Evolutionary conservation across 352 stramenopile species (phyloP).

Genomic region (Elongisporangium prolatum): DNA sequence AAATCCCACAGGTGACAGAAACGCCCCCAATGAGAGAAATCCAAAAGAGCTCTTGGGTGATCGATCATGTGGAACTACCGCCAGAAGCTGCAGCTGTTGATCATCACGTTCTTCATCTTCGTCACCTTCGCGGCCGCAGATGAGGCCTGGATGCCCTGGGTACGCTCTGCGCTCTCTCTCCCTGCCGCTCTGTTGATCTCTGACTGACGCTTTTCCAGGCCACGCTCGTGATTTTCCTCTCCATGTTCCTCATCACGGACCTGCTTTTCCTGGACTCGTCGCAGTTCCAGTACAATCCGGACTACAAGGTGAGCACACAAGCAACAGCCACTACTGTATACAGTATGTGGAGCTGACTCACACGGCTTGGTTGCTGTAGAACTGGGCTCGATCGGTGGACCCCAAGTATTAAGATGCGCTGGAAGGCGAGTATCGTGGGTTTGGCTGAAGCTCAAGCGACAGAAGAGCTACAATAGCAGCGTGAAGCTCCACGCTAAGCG

Average conservation of each 20-base stretch:
- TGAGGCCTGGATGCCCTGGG: slow-evolving; percentile 78
- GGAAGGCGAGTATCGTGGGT: neutral
- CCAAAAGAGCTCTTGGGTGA: too few species aligned
- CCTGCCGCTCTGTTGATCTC: slow-evolving; percentile 1
- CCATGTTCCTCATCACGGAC: slow-evolving; percentile 66
- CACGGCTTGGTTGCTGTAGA: slow-evolving; percentile 29
- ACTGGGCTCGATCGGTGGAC: slow-evolving; percentile 72
- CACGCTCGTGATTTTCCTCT: slow-evolving; percentile 72
- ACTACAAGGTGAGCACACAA: slow-evolving; percentile 70
- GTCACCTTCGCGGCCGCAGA: slow-evolving; percentile 70
- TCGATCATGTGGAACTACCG: slow-evolving; percentile 61
- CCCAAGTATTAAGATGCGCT: slow-evolving; percentile 64
- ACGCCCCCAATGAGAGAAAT: too few species aligned
- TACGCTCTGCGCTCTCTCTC: slow-evolving; percentile 18
- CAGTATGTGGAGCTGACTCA: slow-evolving; percentile 9
- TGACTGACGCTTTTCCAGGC: slow-evolving; percentile 24
- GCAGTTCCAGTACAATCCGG: slow-evolving; percentile 80
- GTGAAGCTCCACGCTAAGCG: too few species aligned
- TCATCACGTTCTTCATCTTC: slow-evolving; percentile 83
- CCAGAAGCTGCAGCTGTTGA: slow-evolving; percentile 74
- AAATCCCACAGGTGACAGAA: too few species aligned
- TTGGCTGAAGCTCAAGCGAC: too few species aligned
- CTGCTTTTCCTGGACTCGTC: slow-evolving; percentile 65
- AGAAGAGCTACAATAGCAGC: too few species aligned
- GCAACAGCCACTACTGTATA: neutral